Base-by-base conservation (phyloP, 768 basidiomycete genomes). In the Gloeophyllum trabeum region DNA sequence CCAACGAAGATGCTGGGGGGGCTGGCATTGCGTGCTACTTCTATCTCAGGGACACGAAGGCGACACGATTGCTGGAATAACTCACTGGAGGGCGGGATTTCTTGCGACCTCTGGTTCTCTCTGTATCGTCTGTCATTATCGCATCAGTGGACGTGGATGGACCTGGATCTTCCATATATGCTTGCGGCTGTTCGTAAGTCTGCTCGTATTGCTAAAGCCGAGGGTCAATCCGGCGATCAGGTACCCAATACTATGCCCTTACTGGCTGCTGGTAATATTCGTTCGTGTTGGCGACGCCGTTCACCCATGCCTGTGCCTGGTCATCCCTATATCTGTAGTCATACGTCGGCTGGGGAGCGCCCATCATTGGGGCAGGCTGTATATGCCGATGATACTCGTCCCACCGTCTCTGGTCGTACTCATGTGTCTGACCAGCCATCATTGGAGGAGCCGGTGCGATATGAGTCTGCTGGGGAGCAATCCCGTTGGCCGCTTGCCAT, bases 251-350 rank as follows among this genome's bases (percentile, higher is more conserved):
- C 24, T 7, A 22, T 4, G 16, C n/a, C 19, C 52, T 24, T 32
- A 54, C 52, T 2, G 49, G 47, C 22, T 48, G 50, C 13, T 19
- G 30, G 26, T 51, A 51, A 24, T 81, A 84, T 19, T 75, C 62
- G 6, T 58, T 57, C 21, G 68, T 6, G 10, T 10, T 32, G 28
- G 10, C 28, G 10, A 32, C 58, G 18, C 61, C 61, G 7, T 62
- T 52, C 24, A 67, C 62, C 78, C 79, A 58, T 44, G 59, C 58
- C n/a, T n/a, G n/a, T 2, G 61, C 23, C 30, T 73, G 76, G 24
- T 81, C 80, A 14, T 79, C 75, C 43, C 78, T 62, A 55, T 77
- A 82, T 40, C 78, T 63, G 47, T 81, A 82, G 24, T 74, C 69
- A 48, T 75, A 79, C 3, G 66, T 57, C 1, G 69, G 46, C 1